A percentile compares a stretch with the other conserved stretches of the same genome.
phyloP scores from a whole-genome alignment of 305 asterid species.

The Ajuga reptans region DNA sequence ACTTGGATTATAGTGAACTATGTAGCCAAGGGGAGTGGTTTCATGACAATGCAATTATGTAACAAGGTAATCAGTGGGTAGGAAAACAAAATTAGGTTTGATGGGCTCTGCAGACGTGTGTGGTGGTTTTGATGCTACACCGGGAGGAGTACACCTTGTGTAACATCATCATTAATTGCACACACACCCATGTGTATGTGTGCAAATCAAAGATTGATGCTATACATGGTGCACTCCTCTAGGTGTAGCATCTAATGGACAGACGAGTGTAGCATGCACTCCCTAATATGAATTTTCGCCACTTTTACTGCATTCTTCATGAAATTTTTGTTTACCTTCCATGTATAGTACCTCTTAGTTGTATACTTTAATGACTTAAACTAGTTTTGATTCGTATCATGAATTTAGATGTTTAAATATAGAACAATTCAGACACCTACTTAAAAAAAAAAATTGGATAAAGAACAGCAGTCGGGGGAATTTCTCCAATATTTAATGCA shows the following conservation, averaged over 20 bases:
- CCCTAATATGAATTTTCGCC: conserved; percentile 1
- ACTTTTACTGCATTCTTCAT: not conserved
- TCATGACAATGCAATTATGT: not conserved
- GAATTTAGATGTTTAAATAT: not conserved
- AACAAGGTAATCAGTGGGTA: not conserved
- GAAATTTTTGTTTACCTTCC: not conserved
- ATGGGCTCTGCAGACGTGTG: not conserved
- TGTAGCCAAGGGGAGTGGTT: not conserved
- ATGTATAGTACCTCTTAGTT: not conserved
- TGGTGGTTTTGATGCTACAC: not conserved
- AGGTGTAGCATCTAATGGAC: too few relatives aligned
- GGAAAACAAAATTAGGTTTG: not conserved
- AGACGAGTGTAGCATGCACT: too few relatives aligned
- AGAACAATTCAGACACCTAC: not conserved
- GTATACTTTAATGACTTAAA: not conserved
- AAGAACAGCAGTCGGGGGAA: not conserved
- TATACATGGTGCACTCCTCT: too few relatives aligned
- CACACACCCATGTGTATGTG: too few relatives aligned
- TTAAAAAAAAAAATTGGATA: not conserved
- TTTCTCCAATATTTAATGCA: not conserved
- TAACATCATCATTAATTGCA: too few relatives aligned
- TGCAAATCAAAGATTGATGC: too few relatives aligned
- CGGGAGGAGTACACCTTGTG: too few relatives aligned
- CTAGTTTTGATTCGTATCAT: not conserved
- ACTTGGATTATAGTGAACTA: not conserved